Percentiles rank a stretch among this genome's conserved stretches.
phyloP scores from a whole-genome alignment of 805 yeast genomes.

The Metschnikowia hibisci region DNA sequence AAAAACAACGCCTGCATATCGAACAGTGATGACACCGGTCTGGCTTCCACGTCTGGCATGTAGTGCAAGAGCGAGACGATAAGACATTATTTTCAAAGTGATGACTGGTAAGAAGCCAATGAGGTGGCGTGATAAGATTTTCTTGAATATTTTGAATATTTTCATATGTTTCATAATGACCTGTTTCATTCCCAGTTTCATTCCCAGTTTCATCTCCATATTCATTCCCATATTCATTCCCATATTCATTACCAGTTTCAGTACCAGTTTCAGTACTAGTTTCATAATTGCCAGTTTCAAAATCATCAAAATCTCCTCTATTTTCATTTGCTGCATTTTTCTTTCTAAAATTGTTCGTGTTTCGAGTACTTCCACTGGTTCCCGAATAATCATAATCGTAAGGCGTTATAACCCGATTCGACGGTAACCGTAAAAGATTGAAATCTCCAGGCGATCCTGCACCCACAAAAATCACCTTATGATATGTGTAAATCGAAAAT shows the following conservation, averaged over 20 bases:
- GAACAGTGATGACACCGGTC: slow-evolving; percentile 60
- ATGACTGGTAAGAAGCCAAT: slow-evolving; percentile 32
- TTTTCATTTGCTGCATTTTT: too few relatives aligned
- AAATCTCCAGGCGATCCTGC: slow-evolving; percentile 67
- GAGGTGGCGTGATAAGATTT: slow-evolving; percentile 29
- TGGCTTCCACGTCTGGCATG: slow-evolving; percentile 56
- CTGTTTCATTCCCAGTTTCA: too few relatives aligned
- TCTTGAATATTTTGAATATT: too few relatives aligned
- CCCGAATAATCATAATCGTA: slow-evolving; percentile 7
- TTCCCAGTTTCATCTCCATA: too few relatives aligned
- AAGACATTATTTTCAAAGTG: slow-evolving; percentile 47
- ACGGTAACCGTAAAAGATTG: slow-evolving; percentile 34
- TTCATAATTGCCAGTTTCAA: too few relatives aligned
- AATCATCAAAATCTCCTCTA: too few relatives aligned
- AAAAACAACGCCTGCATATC: slow-evolving; percentile 42
- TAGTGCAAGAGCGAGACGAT: slow-evolving; percentile 55
- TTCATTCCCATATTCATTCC: too few relatives aligned
- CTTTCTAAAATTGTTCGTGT: too few relatives aligned
- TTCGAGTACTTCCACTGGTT: too few relatives aligned
- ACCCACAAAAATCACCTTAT: slow-evolving; percentile 48
- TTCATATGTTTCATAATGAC: too few relatives aligned
- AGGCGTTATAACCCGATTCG: slow-evolving; percentile 16
- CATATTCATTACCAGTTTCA: background rate
- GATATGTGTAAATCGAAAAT: slow-evolving; percentile 49
- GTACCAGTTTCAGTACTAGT: background rate